Evolutionary conservation across 2,329 filamentous ascomycete species (phyloP), one percentile per base, ranked within the genome.

Genomic region (Colletotrichum gigasporum): DNA sequence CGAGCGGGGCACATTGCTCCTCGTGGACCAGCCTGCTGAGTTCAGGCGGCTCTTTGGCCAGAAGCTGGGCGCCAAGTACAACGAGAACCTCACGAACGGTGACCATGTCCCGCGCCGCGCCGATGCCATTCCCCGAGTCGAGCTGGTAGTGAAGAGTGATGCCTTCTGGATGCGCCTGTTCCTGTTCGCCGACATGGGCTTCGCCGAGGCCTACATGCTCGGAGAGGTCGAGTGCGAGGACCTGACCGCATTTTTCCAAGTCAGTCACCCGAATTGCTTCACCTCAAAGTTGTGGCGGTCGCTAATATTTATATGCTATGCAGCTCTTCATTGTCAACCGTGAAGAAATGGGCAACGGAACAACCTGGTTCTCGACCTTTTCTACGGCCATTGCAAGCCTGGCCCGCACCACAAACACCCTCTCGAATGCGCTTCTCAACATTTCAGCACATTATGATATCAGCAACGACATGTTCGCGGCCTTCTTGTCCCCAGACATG

Each of bases 401-500:
- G 34, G 85, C 89, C 10, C 77, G 83, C 62, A 82, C 80, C 44
- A 85, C 83, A 10, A 89, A 90, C 70, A 87, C 84, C 6, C 73
- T 88, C 11, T 82, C 82, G 2, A 87, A 86, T 68, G 80, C 87
- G 1, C 81, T 87, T 10, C 79, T 91, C 42, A 92, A 93, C 71
- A 88, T 91, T 54, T 85, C 85, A 2, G 89, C 90, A 4, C 91
- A 93, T 68, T 93, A 93, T 73, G 90, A 93, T 70, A 91, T 92
- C 66, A 89, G 87, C 68, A 93, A 93, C 71, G 87, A 89, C 62
- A 91, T 92, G 88, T 92, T 93, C 70, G 87, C 89, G 5, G 88
- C 90, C 0, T 92, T 92, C 68, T 80, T 92, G 26, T 91, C 89
- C 0, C 82, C 85, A n/a, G 90, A 92, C 71, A 92, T 93, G 90